phyloP scores from a whole-genome alignment of 306 rosid genomes.

The Medicago truncatula region DNA sequence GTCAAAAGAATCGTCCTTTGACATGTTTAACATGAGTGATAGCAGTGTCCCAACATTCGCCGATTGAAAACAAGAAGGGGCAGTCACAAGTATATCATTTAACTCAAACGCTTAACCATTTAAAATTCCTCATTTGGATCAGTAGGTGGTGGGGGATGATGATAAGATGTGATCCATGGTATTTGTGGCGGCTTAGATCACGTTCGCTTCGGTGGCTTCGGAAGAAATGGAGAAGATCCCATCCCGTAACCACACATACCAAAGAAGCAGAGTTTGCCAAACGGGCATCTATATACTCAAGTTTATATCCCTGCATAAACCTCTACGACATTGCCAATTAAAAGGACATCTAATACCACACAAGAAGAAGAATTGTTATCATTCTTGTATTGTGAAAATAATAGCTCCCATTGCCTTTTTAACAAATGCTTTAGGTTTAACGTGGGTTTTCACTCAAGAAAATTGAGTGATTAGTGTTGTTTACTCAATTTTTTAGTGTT shows the following conservation, averaged over 20 bases:
- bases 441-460: background rate
- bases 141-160: background rate
- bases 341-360: slow-evolving; percentile 59
- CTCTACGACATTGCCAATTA: slow-evolving; percentile 61
- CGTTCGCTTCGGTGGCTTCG: background rate
- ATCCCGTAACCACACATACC: slow-evolving; percentile 66
- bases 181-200: background rate
- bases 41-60: too few species aligned
- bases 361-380: too few species aligned
- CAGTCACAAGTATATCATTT: too few species aligned
- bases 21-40: too few species aligned
- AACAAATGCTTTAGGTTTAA: slow-evolving; percentile 6
- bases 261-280: slow-evolving; percentile 48
- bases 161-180: background rate
- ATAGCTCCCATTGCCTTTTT: background rate
- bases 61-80: too few species aligned
- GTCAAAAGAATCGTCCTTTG: too few species aligned
- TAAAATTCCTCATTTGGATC: slow-evolving; percentile 2
- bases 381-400: background rate
- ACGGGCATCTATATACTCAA: slow-evolving; percentile 52
- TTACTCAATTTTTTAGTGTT: too few species aligned
- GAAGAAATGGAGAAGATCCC: background rate
- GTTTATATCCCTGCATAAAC: slow-evolving; percentile 57
- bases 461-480: background rate
- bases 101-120: background rate